phyloP scores from a whole-genome alignment of 73 alveolate species.

The Paraurostyla sp. region DNA sequence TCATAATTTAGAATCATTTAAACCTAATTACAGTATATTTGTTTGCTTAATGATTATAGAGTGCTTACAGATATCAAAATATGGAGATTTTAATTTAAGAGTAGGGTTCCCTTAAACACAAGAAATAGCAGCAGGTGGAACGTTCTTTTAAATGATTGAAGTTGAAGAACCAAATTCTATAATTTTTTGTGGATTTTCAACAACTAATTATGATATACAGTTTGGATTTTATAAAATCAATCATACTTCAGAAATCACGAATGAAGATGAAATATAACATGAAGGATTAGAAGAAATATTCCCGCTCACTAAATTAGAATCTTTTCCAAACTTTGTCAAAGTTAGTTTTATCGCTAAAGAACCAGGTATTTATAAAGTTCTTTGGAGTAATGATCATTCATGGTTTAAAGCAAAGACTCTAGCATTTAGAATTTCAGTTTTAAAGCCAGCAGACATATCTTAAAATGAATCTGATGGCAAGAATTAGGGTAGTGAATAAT shows the following conservation, averaged over 20 bases:
- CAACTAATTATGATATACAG: slow-evolving; percentile 81
- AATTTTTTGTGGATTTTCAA: slow-evolving; percentile 81
- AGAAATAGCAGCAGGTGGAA: slow-evolving; percentile 79
- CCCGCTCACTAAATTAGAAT: slow-evolving; percentile 41
- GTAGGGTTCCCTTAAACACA: slow-evolving; percentile 80
- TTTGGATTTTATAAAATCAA: slow-evolving; percentile 75
- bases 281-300: slow-evolving; percentile 65
- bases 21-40: slow-evolving; percentile 17
- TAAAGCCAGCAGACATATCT: slow-evolving; percentile 47
- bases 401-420: slow-evolving; percentile 89
- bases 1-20: neutral
- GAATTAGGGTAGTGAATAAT: neutral
- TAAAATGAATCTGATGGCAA: neutral
- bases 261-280: slow-evolving; percentile 65
- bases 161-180: slow-evolving; percentile 82
- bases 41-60: neutral
- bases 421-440: slow-evolving; percentile 75
- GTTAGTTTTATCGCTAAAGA: slow-evolving; percentile 83
- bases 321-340: slow-evolving; percentile 73
- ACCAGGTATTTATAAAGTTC: slow-evolving; percentile 86
- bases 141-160: slow-evolving; percentile 78
- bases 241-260: slow-evolving; percentile 53
- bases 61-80: neutral
- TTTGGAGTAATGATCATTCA: slow-evolving; percentile 87
- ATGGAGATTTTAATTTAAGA: slow-evolving; percentile 21